Conservation (phyloP, 495 filamentous ascomycete genomes). For the Hypoxylon trugodes region DNA sequence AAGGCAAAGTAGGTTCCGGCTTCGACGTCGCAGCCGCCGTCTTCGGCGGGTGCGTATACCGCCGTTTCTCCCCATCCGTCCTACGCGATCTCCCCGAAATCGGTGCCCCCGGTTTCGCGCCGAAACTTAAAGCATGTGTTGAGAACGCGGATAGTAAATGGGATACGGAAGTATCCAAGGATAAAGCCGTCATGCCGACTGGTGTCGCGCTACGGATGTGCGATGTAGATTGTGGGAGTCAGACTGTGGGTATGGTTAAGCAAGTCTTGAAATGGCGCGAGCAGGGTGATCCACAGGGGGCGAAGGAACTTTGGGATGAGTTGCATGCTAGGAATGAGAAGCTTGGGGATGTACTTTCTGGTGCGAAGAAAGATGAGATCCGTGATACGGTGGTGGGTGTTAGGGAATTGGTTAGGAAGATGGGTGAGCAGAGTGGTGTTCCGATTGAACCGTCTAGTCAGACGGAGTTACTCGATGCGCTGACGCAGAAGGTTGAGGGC, state of each 20-base stretch:
- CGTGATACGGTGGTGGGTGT: conserved; percentile 49
- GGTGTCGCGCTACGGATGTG: conserved; percentile 88
- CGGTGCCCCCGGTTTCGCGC: conserved; percentile 69
- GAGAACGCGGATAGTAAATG: conserved; percentile 64
- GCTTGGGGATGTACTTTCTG: conserved; percentile 68
- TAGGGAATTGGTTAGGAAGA: conserved; percentile 68
- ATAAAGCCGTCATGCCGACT: conserved; percentile 71
- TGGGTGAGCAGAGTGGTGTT: conserved; percentile 78
- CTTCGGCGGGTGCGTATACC: conserved; percentile 89
- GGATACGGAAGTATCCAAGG: conserved; percentile 79
- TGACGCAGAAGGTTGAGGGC: conserved; percentile 70
- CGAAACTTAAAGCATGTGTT: conserved; percentile 69
- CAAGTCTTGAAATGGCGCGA: conserved; percentile 85
- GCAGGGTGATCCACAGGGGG: conserved; percentile 69
- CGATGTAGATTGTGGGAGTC: conserved; percentile 93
- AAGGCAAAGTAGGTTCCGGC: conserved; percentile 94
- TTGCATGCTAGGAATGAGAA: conserved; percentile 78
- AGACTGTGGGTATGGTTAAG: conserved; percentile 95
- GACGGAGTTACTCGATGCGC: conserved; percentile 81
- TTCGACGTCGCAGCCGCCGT: conserved; percentile 97
- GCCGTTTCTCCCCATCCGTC: conserved; percentile 84
- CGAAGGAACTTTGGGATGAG: conserved; percentile 73
- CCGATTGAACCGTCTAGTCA: conserved; percentile 91
- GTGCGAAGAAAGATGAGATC: conserved; percentile 50
- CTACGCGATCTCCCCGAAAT: conserved; percentile 70